phyloP scores from a whole-genome alignment of 305 asterid species.

The Fraxinus xanthoxyloides region DNA sequence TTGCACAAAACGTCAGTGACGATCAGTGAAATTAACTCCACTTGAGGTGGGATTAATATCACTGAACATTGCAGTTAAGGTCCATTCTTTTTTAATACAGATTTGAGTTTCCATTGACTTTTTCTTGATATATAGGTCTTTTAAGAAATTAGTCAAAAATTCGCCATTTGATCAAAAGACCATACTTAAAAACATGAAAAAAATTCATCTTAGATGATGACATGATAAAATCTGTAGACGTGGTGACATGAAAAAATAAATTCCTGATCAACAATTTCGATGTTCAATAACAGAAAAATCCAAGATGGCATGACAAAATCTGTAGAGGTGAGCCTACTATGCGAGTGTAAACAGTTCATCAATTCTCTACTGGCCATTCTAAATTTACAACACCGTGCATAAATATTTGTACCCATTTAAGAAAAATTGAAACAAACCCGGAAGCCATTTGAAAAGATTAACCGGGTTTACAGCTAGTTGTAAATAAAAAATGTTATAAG shows the following conservation, averaged over 20 bases:
- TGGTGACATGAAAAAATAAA: background rate
- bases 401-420: background rate
- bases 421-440: background rate
- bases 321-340: background rate
- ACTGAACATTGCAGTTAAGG: background rate
- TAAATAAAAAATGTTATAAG: slow-evolving; percentile 8
- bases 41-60: background rate
- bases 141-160: background rate
- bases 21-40: background rate
- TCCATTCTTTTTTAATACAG: background rate
- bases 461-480: background rate
- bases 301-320: background rate
- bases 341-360: background rate
- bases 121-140: background rate
- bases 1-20: background rate
- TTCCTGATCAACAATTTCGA: background rate
- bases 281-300: background rate
- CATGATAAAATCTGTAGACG: background rate
- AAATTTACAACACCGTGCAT: slow-evolving; percentile 2
- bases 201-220: background rate
- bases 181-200: background rate
- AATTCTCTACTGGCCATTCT: background rate
- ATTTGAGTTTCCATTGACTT: background rate
- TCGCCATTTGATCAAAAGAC: background rate
- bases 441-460: background rate